A percentile compares a stretch with the other conserved stretches of the same genome.
Conservation (phyloP, 371 early-diverging fungal species). For the Funneliformis caledonium region DNA sequence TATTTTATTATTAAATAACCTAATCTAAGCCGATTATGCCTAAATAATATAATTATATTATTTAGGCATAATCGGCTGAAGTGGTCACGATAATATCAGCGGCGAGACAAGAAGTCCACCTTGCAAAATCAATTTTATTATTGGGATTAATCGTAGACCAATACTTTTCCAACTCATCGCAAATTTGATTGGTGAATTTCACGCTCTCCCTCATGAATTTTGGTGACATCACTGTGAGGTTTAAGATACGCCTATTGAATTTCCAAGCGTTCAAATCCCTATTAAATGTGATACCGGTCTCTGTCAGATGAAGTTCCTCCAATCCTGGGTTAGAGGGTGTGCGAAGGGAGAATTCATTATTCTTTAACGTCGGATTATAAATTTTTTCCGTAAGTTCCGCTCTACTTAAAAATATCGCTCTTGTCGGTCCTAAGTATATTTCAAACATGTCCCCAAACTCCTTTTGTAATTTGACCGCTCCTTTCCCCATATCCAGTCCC, state of each 20-base stretch:
- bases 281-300: constrained; percentile 5
- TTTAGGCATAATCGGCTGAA: too few relatives aligned
- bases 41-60: too few relatives aligned
- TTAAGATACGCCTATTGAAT: constrained; percentile 1
- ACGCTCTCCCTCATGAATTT: not conserved
- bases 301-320: not conserved
- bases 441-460: constrained; percentile 27
- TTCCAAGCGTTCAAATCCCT: not conserved
- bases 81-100: not conserved
- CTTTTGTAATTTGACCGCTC: not conserved
- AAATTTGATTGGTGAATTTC: not conserved
- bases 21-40: too few relatives aligned
- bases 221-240: not conserved
- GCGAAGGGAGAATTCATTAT: not conserved
- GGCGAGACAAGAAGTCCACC: not conserved
- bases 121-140: not conserved
- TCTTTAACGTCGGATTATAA: not conserved
- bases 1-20: too few relatives aligned
- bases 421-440: not conserved
- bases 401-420: constrained; percentile 9
- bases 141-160: not conserved
- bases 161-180: constrained; percentile 8
- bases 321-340: not conserved
- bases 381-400: constrained; percentile 19
- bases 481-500: not conserved